phyloP scores from a whole-genome alignment of 2,329 filamentous ascomycete genomes.

The Chaetomium sp. region DNA sequence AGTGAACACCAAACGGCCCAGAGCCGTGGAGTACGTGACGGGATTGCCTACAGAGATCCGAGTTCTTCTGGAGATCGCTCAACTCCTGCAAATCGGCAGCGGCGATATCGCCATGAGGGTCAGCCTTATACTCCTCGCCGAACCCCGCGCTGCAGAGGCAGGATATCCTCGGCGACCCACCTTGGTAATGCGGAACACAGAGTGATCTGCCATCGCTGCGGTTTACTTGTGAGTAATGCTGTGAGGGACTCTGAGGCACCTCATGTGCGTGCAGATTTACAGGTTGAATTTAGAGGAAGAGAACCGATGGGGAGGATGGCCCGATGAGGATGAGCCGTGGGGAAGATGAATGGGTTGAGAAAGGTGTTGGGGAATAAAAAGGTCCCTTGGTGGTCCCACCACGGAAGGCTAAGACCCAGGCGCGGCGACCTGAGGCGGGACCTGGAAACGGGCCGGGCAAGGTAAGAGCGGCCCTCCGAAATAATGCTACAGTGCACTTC shows the following conservation, averaged over 20 bases:
- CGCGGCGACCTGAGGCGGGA: conserved; percentile 1
- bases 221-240: conserved; percentile 8
- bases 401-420: not conserved
- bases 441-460: not conserved
- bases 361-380: not conserved
- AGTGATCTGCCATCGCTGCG: conserved; percentile 67
- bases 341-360: not conserved
- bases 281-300: not conserved
- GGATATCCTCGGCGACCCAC: conserved; percentile 39
- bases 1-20: not conserved
- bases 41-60: conserved; percentile 66
- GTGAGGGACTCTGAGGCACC: not conserved
- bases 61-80: conserved; percentile 72
- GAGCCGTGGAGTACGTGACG: not conserved
- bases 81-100: conserved; percentile 56
- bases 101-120: conserved; percentile 20
- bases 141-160: conserved; percentile 18
- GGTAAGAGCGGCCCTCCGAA: not conserved
- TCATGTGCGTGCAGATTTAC: too few species aligned
- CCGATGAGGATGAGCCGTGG: not conserved
- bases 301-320: not conserved
- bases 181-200: conserved; percentile 80
- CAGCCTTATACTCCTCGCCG: conserved; percentile 27
- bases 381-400: not conserved
- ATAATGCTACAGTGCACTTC: too few species aligned